Conservation (phyloP, 352 stramenopile genomes). For the Aphanomyces stellatus region DNA sequence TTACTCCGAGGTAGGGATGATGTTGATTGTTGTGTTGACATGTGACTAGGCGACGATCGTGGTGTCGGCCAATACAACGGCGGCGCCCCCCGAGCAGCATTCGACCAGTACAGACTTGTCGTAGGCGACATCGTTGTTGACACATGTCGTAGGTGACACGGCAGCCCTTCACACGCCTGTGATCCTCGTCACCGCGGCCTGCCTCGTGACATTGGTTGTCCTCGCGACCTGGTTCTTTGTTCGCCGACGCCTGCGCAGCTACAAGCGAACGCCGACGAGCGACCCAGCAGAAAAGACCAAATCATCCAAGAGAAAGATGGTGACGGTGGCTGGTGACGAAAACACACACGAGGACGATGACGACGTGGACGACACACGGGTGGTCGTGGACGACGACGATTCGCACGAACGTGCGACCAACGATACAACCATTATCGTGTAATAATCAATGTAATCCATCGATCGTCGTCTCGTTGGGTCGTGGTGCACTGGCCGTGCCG, state of each 20-base stretch:
- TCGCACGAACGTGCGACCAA: too few relatives aligned
- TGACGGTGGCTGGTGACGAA: not conserved
- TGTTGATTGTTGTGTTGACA: not conserved
- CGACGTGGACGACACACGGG: not conserved
- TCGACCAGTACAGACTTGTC: not conserved
- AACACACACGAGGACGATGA: not conserved
- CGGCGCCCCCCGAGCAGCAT: too few relatives aligned
- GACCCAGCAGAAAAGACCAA: not conserved
- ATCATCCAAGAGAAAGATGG: not conserved
- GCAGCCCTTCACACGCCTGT: too few relatives aligned
- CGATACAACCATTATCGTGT: too few relatives aligned
- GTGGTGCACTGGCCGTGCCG: too few relatives aligned
- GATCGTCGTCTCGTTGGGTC: too few relatives aligned
- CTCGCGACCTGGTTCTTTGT: not conserved
- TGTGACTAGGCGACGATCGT: too few relatives aligned
- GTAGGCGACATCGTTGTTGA: not conserved
- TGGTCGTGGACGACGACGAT: too few relatives aligned
- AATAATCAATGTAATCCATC: too few relatives aligned
- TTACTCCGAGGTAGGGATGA: constrained; percentile 43
- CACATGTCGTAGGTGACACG: too few relatives aligned
- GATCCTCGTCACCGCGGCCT: not conserved
- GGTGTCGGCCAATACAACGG: too few relatives aligned
- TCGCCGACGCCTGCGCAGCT: not conserved
- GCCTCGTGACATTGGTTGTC: not conserved
- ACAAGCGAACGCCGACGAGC: not conserved